phyloP scores from a whole-genome alignment of 2,329 filamentous ascomycete genomes.

The Drechslerella dactyloides region DNA sequence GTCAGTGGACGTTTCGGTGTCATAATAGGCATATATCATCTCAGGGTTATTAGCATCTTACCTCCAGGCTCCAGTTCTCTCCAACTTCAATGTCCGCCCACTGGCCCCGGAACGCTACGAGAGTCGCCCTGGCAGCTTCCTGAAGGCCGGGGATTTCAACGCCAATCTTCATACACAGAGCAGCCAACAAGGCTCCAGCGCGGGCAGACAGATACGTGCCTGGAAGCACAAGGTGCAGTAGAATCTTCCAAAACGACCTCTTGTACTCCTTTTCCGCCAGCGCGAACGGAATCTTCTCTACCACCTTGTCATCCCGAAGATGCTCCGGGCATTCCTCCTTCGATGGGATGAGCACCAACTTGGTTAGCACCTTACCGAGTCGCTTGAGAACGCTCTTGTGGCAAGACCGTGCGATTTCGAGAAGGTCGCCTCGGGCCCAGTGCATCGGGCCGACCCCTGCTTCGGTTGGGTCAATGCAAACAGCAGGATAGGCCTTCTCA shows the following conservation, averaged over 20 bases:
- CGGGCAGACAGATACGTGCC: slow-evolving; percentile 62
- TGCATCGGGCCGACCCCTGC: slow-evolving; percentile 56
- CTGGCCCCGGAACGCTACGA: slow-evolving; percentile 59
- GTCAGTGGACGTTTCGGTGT: too few relatives aligned
- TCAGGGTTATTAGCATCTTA: slow-evolving; percentile 40
- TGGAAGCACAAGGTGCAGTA: slow-evolving; percentile 62
- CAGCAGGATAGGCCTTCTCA: slow-evolving; percentile 60
- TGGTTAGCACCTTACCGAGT: slow-evolving; percentile 62
- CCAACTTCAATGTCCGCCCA: slow-evolving; percentile 63
- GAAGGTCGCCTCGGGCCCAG: slow-evolving; percentile 61
- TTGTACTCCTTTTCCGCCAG: slow-evolving; percentile 58
- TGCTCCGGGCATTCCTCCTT: slow-evolving; percentile 60
- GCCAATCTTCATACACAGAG: slow-evolving; percentile 62
- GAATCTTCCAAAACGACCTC: slow-evolving; percentile 61
- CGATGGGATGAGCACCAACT: slow-evolving; percentile 60
- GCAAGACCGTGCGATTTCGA: slow-evolving; percentile 64
- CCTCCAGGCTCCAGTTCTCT: slow-evolving; percentile 61
- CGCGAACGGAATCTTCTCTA: slow-evolving; percentile 61
- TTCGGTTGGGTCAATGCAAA: slow-evolving; percentile 63
- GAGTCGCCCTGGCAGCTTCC: slow-evolving; percentile 59
- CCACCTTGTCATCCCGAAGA: slow-evolving; percentile 57
- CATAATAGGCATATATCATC: too few relatives aligned
- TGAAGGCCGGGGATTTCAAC: slow-evolving; percentile 58
- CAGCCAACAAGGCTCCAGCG: slow-evolving; percentile 61
- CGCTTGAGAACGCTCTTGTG: slow-evolving; percentile 62